Evolutionary conservation across 495 filamentous ascomycete species (phyloP).

Genomic region (Podospora fimiseda): DNA sequence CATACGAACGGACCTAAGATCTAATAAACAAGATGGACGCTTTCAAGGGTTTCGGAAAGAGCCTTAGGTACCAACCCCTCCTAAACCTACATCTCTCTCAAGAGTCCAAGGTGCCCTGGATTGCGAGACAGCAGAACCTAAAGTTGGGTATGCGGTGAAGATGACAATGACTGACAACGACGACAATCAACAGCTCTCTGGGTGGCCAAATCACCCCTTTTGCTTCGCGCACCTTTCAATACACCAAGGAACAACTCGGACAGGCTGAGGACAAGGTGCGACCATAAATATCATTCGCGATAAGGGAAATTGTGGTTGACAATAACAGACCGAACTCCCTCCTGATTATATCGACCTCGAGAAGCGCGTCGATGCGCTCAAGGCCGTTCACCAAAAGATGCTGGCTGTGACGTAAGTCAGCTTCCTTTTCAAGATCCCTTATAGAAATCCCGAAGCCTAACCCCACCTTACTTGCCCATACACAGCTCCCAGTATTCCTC

Average conservation of each 20-base stretch:
- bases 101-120: background rate
- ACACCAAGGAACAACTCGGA: constrained; percentile 93
- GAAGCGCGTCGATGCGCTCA: constrained; percentile 96
- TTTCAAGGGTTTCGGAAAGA: constrained; percentile 33
- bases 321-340: constrained; percentile 77
- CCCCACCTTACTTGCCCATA: background rate
- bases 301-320: constrained; percentile 10
- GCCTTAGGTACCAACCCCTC: constrained; percentile 22
- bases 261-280: constrained; percentile 88
- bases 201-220: constrained; percentile 71
- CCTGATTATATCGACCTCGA: constrained; percentile 97
- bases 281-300: background rate
- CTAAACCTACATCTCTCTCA: background rate
- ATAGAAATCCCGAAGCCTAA: too few relatives aligned
- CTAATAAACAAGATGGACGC: constrained; percentile 24
- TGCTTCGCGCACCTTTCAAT: constrained; percentile 88
- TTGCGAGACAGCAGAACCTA: background rate
- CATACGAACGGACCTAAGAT: background rate
- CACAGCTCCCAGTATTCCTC: constrained; percentile 85
- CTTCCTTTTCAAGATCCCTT: background rate
- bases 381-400: constrained; percentile 94
- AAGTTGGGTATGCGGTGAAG: background rate
- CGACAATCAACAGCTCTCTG: constrained; percentile 31
- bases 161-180: constrained; percentile 7
- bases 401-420: constrained; percentile 83